Evolutionary conservation across 2,329 filamentous ascomycete species (phyloP), one percentile per base, ranked within the genome.

Genomic region (Mycosphaerelloides madeirae): DNA sequence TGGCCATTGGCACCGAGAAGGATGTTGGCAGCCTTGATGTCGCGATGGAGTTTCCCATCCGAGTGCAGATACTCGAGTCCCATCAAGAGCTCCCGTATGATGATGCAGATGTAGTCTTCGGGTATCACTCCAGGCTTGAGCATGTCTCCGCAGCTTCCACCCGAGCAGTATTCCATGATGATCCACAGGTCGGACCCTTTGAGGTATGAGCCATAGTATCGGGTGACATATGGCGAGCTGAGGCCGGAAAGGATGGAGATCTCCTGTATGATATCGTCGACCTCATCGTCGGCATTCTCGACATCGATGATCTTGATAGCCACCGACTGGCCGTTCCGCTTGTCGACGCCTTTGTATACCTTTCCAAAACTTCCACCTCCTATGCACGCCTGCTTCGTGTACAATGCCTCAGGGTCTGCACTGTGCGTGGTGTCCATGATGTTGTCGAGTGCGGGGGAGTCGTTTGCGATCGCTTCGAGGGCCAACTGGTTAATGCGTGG

Each of bases 281-380:
- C 91, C 71, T 98, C 93, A 67, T 98, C 93, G 70, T 98, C 93
- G 61, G 93, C 93, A 71, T 93, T 96, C 70, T 98, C 93, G 55
- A 98, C 93, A 62, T 98, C 93, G 66, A 98, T 97, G 60, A 98
- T 78, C 70, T 98, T 98, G 74, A 98, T 98, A 20, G 93, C 93
- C 39, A 98, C 93, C 11, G 91, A 84, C 62, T 95, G 85, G 29
- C 93, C 93, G 14, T 85, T 95, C 40, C 87, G 82, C 64, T 93
- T 95, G 71, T 97, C 91, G 55, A 97, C 87, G 47, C 93, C 93
- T 78, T 97, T 97, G 78, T 91, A 98, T 50, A 98, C 93, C 70
- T 94, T 95, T 63, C 93, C 93, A 72, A 98, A 98, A 69, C 91
- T 97, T 50, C 93, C 93, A 58, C 93, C 93, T 58, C 93, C 91